These are phyloP conservation scores for Rhizopus sp. DNA, from an alignment of 371 early-diverging fungal genomes.

Conservation along the genomic window DNA sequence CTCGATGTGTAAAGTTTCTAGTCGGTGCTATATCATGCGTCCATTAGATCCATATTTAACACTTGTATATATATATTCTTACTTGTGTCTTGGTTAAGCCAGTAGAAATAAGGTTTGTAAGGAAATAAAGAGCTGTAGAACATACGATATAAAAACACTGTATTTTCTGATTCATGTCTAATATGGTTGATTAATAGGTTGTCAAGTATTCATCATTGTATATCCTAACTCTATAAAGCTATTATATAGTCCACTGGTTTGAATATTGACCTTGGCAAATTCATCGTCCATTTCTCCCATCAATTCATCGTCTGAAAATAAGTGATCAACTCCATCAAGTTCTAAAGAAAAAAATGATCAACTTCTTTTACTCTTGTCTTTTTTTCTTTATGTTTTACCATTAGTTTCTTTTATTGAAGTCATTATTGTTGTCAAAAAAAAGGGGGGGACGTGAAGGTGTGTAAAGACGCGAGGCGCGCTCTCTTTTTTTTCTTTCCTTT, in stretches of 20 bases:
- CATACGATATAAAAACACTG: slow-evolving; percentile 51
- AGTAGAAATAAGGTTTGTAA: slow-evolving; percentile 71
- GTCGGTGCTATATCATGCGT: slow-evolving; percentile 32
- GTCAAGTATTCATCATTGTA: not conserved
- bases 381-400: not conserved
- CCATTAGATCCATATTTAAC: not conserved
- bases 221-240: not conserved
- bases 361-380: not conserved
- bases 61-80: slow-evolving; percentile 14
- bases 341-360: slow-evolving; percentile 4
- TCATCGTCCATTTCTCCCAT: slow-evolving; percentile 19
- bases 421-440: not conserved
- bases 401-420: not conserved
- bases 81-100: slow-evolving; percentile 85
- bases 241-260: slow-evolving; percentile 8
- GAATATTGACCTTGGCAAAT: slow-evolving; percentile 27
- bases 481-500: not conserved
- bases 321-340: not conserved
- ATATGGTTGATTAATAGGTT: not conserved
- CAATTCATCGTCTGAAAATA: slow-evolving; percentile 7
- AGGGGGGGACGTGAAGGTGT: not conserved
- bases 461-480: not conserved
- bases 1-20: slow-evolving; percentile 79
- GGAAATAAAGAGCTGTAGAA: slow-evolving; percentile 91
- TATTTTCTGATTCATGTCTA: slow-evolving; percentile 19